Evolutionary conservation across 768 basidiomycete genomes (phyloP).

Genomic region (Suillus decipiens): DNA sequence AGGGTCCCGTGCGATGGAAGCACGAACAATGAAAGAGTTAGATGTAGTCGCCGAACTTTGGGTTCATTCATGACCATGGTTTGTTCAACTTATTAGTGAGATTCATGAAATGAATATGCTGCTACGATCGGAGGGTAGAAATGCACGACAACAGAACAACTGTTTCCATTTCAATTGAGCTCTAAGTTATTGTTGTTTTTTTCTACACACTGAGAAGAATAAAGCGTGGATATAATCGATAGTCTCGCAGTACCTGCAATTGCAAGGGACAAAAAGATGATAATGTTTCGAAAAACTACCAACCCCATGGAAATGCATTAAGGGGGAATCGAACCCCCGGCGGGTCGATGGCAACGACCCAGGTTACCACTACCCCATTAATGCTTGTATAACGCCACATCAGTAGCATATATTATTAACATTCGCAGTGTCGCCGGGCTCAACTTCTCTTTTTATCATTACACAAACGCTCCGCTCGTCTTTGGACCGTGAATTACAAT

Average conservation of each 20-base stretch:
- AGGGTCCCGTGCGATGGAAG: slow-evolving; percentile 31
- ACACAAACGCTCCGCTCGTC: too few species aligned
- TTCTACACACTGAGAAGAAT: not conserved
- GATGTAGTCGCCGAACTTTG: slow-evolving; percentile 72
- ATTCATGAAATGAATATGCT: not conserved
- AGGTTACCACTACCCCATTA: slow-evolving; percentile 38
- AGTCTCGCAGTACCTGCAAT: too few species aligned
- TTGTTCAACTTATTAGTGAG: not conserved
- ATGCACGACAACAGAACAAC: not conserved
- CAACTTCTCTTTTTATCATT: too few species aligned
- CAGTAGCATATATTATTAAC: not conserved
- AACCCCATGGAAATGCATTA: slow-evolving; percentile 47
- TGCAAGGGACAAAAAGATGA: too few species aligned
- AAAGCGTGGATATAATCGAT: too few species aligned
- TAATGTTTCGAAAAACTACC: not conserved
- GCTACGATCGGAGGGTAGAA: not conserved
- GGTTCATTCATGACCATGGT: slow-evolving; percentile 42
- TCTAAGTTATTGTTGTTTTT: not conserved
- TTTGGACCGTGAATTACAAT: too few species aligned
- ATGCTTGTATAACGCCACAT: slow-evolving; percentile 12
- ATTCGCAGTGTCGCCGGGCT: too few species aligned
- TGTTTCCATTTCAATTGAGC: not conserved
- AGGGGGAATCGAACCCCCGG: slow-evolving; percentile 81
- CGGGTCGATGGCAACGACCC: slow-evolving; percentile 52
- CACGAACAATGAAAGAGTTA: slow-evolving; percentile 67